A percentile compares a stretch with the other conserved stretches of the same genome.
Conservation (phyloP, 306 rosid species). For the Ochetophila trinervis region DNA sequence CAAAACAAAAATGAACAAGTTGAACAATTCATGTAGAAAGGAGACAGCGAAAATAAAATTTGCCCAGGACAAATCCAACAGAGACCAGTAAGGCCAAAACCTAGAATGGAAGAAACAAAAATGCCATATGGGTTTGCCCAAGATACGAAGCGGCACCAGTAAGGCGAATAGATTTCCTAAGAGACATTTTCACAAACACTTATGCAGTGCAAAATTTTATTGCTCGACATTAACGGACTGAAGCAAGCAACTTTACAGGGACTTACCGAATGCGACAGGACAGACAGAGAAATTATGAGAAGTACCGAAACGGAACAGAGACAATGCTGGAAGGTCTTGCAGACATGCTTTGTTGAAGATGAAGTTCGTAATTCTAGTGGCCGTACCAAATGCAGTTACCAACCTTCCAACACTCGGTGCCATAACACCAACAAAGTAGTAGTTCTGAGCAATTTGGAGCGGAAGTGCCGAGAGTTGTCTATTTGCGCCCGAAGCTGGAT, state of each 20-base stretch:
- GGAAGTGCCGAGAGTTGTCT: neutral
- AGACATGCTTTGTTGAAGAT: constrained; percentile 7
- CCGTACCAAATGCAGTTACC: constrained; percentile 24
- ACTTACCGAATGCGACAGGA: neutral
- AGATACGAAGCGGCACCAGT: neutral
- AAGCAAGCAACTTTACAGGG: neutral
- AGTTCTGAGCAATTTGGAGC: neutral
- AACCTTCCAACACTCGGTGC: constrained; percentile 31
- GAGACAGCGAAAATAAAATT: neutral
- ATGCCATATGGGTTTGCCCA: neutral
- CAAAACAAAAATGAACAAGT: constrained; percentile 43
- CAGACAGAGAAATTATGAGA: constrained; percentile 1
- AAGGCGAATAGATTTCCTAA: neutral
- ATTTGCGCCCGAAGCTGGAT: constrained; percentile 4
- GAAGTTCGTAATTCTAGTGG: constrained; percentile 22
- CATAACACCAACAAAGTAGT: constrained; percentile 5
- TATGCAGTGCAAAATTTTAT: neutral
- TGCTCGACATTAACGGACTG: too few relatives aligned
- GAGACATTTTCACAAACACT: constrained; percentile 1
- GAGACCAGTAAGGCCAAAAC: neutral
- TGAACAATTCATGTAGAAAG: neutral
- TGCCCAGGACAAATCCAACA: neutral
- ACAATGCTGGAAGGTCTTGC: constrained; percentile 8
- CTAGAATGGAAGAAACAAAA: neutral
- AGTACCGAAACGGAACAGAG: neutral